Percentiles rank a stretch among this genome's conserved stretches.
phyloP scores from a whole-genome alignment of 495 filamentous ascomycete genomes.

The Copromyces sp. region DNA sequence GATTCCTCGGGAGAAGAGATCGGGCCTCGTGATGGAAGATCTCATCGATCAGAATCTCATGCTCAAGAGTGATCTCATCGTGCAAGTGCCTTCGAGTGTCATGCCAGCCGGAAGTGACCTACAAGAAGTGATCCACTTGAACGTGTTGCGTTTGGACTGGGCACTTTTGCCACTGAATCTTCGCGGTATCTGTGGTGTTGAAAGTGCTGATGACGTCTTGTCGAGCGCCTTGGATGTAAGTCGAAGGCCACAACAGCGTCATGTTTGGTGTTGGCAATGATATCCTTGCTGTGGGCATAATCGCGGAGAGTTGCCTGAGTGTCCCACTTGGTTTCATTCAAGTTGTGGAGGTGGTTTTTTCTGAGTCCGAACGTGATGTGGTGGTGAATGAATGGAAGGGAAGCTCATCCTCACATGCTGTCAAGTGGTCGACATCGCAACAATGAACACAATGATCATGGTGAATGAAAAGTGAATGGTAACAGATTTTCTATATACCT shows the following conservation, averaged over 20 bases:
- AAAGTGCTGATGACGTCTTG: background rate
- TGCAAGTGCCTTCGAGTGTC: background rate
- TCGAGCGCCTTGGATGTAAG: background rate
- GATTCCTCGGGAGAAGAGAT: background rate
- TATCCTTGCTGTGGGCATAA: background rate
- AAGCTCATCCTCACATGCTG: background rate
- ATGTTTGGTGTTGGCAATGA: background rate
- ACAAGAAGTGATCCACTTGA: background rate
- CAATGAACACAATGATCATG: background rate
- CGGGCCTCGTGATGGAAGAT: background rate
- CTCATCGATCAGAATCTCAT: background rate
- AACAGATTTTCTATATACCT: background rate
- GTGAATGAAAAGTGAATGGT: background rate
- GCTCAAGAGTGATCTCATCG: background rate
- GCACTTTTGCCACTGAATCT: background rate
- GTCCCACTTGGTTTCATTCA: background rate
- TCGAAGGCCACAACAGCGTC: background rate
- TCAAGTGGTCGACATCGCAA: background rate
- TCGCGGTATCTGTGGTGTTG: background rate
- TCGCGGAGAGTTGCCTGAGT: background rate
- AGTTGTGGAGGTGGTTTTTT: background rate
- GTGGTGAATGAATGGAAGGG: background rate
- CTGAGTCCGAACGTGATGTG: background rate
- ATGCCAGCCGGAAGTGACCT: background rate
- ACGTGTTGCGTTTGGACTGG: background rate